These are phyloP conservation scores for Ostreobium quekettii DNA, from an alignment of 139 green algal species.

Conservation along the genomic window DNA sequence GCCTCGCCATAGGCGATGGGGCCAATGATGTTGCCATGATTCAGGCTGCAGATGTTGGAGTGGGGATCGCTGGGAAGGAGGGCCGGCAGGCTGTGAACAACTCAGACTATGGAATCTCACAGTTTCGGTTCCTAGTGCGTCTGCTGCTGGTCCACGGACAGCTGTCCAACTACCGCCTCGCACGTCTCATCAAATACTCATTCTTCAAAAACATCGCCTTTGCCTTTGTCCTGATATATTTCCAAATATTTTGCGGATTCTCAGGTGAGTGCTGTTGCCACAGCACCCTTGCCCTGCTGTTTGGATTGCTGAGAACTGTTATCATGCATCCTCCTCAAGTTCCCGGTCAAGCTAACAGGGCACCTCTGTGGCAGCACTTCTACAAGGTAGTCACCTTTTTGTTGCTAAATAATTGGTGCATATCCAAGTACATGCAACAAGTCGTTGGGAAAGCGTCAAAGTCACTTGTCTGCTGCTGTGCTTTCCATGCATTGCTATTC, in stretches of 20 bases:
- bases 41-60: slow-evolving; percentile 62
- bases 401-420: too few species aligned
- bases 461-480: too few species aligned
- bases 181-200: slow-evolving; percentile 52
- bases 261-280: too few species aligned
- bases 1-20: slow-evolving; percentile 80
- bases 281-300: too few species aligned
- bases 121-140: slow-evolving; percentile 68
- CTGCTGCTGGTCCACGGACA: slow-evolving; percentile 56
- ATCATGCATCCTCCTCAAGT: too few species aligned
- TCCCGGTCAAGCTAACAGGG: too few species aligned
- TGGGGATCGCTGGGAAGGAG: slow-evolving; percentile 82
- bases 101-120: slow-evolving; percentile 72
- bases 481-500: too few species aligned
- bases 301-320: too few species aligned
- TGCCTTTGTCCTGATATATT: slow-evolving; percentile 65
- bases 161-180: slow-evolving; percentile 63
- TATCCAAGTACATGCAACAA: too few species aligned
- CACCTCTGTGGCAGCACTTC: too few species aligned
- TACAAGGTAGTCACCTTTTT: too few species aligned
- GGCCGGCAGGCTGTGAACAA: slow-evolving; percentile 79
- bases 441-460: too few species aligned
- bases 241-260: slow-evolving; percentile 54
- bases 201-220: slow-evolving; percentile 86
- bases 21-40: slow-evolving; percentile 92